phyloP scores from a whole-genome alignment of 768 basidiomycete genomes.

The Pleurotus tuber-regium region DNA sequence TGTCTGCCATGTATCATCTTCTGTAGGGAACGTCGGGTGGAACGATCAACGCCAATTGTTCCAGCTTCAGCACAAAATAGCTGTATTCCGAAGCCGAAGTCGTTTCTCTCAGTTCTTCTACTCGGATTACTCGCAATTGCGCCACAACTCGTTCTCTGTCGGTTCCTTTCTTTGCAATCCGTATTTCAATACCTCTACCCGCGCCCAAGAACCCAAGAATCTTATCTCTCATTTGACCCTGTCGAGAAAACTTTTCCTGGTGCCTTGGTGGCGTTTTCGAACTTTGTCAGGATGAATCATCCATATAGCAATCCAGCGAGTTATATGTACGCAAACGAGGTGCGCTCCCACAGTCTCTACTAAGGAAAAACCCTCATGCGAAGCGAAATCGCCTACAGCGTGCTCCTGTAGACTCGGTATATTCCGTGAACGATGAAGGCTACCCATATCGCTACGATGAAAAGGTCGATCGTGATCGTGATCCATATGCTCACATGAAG shows the following conservation, averaged over 20 bases:
- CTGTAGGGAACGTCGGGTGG: not conserved
- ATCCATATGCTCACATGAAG: slow-evolving; percentile 6
- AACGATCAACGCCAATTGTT: not conserved
- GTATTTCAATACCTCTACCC: not conserved
- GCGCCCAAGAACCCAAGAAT: not conserved
- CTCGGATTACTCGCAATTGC: not conserved
- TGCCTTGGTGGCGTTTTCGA: not conserved
- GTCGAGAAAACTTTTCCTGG: not conserved
- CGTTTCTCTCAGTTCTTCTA: not conserved
- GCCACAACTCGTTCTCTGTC: not conserved
- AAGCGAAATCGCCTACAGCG: not conserved
- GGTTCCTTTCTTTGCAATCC: too few species aligned
- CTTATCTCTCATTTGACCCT: not conserved
- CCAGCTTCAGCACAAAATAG: not conserved
- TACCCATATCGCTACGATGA: not conserved
- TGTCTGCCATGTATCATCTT: not conserved
- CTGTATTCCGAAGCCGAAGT: not conserved
- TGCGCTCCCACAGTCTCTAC: not conserved
- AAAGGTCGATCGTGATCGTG: not conserved
- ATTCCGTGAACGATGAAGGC: not conserved
- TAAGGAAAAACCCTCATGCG: not conserved
- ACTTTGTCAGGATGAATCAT: slow-evolving; percentile 6
- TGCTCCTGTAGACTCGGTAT: not conserved
- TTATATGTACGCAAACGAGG: slow-evolving; percentile 6
- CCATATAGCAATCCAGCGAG: slow-evolving; percentile 6